Conservation (phyloP, 1,284 basidiomycete species). For the Leccinum subrobustum region DNA sequence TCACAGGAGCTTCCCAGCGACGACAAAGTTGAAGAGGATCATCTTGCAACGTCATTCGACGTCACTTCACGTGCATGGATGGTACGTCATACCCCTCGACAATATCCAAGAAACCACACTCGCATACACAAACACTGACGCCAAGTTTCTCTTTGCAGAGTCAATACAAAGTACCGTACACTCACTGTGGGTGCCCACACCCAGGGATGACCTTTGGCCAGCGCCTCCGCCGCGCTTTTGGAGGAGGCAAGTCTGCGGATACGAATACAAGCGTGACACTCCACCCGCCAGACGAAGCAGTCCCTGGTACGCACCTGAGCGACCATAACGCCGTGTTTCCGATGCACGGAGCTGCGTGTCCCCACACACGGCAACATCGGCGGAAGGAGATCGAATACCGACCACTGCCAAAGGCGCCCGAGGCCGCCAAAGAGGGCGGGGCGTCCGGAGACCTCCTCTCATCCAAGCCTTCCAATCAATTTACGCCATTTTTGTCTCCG, state of each 20-base stretch:
- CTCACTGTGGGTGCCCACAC: constrained; percentile 47
- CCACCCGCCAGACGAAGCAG: constrained; percentile 25
- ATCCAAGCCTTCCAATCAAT: background rate
- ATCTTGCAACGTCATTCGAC: constrained; percentile 44
- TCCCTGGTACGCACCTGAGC: constrained; percentile 42
- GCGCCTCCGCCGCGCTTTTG: constrained; percentile 22
- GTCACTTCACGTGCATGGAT: constrained; percentile 46
- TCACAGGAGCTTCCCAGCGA: constrained; percentile 33
- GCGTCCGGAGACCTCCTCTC: background rate
- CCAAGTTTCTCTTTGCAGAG: constrained; percentile 20
- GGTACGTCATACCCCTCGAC: constrained; percentile 16
- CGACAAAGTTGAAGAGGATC: constrained; percentile 46
- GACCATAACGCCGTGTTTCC: constrained; percentile 46
- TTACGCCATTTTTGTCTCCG: constrained; percentile 30
- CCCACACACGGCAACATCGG: constrained; percentile 14
- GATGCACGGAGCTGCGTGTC: constrained; percentile 21
- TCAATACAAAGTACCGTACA: constrained; percentile 44
- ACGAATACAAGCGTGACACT: constrained; percentile 8
- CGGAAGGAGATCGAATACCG: no score
- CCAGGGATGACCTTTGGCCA: constrained; percentile 43
- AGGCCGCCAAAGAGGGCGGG: background rate
- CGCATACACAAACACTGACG: background rate
- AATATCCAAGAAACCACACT: background rate
- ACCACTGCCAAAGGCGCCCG: constrained; percentile 3
- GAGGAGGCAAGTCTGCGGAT: background rate